Evolutionary conservation across 176 grass and related monocot species (phyloP).

Genomic region (Oryza officinalis): DNA sequence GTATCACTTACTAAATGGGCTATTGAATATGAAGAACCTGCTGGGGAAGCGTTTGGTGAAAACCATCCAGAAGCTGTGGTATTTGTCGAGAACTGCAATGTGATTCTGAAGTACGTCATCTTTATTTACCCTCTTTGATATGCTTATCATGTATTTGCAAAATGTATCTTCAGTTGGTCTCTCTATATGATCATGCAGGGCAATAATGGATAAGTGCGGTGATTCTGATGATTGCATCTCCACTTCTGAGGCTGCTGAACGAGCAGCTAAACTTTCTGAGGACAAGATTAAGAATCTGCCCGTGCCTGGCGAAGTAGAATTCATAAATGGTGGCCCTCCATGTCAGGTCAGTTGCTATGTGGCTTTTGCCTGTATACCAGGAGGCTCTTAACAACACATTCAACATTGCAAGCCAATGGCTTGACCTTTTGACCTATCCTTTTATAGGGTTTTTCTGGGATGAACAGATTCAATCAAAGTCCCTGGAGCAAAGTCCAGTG

Average conservation of each 20-base stretch:
- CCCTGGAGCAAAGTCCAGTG: constrained; percentile 89
- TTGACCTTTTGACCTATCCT: background rate
- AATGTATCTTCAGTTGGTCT: background rate
- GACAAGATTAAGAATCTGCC: constrained; percentile 65
- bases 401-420: background rate
- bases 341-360: constrained; percentile 52
- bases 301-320: constrained; percentile 68
- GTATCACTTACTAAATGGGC: constrained; percentile 77
- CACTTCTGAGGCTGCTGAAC: constrained; percentile 55
- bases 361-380: background rate
- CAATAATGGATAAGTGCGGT: constrained; percentile 71
- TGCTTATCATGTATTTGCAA: background rate
- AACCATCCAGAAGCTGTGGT: constrained; percentile 71
- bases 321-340: constrained; percentile 87
- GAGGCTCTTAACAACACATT: background rate
- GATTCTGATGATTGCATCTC: constrained; percentile 65
- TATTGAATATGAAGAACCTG: constrained; percentile 79
- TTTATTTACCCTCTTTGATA: background rate
- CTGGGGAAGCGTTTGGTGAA: constrained; percentile 69
- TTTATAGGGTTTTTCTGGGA: constrained; percentile 71
- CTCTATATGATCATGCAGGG: constrained; percentile 37
- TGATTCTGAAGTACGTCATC: constrained; percentile 56
- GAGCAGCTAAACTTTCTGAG: constrained; percentile 46
- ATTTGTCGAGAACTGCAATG: constrained; percentile 87
- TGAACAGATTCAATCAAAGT: constrained; percentile 76